Evolutionary conservation across 2,329 filamentous ascomycete genomes (phyloP), one percentile per base, ranked within the genome.

Genomic region (Exophiala viscosa): DNA sequence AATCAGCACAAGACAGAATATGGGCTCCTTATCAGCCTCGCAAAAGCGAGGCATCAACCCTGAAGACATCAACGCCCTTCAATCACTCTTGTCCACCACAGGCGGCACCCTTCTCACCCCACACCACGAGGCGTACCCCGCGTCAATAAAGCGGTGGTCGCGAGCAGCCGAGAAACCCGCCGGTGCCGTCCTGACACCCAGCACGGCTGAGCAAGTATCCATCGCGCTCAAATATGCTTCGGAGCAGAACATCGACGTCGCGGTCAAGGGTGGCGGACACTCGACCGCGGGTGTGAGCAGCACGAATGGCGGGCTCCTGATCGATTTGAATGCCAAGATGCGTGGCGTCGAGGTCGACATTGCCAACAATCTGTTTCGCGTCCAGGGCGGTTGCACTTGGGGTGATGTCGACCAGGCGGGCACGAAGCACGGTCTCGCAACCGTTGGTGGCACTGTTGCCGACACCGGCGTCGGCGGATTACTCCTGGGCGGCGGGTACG

Each of bases 381-480:
- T 73, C 15, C 73, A 76, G 50, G 79, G 80, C 20, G 80, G 81
- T 6, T 73, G 75, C 39, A 62, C 72, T 2, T 82, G 80, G 79
- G 69, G 67, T 49, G 76, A 82, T 60, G 75, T 84, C 10, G 80
- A 84, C 57, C 66, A 70, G 5, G 75, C 74, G 0, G 75, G 75
- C 0, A 76, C 70, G 46, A 65, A 73, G 43, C 67, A 80, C 60
- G 73, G 74, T 0, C 72, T 85, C 2, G 82, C 80, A 2, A 80
- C 80, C 1, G 78, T 84, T 0, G 82, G 81, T 7, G 83, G 83
- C 2, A 83, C 82, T 0, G 80, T 85, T 8, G 79, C 79, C 38
- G 79, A 84, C 57, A 85, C 81, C 1, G 82, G 83, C 5, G 77
- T 85, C 5, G 82, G 80, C 2, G 83, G 80, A 0, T 68, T 85